Percentiles rank a stretch among this genome's conserved stretches.
These are phyloP conservation scores for Miscanthus sacchariflorus DNA, from an alignment of 202 grass and related monocot species.

Conservation along the genomic window DNA sequence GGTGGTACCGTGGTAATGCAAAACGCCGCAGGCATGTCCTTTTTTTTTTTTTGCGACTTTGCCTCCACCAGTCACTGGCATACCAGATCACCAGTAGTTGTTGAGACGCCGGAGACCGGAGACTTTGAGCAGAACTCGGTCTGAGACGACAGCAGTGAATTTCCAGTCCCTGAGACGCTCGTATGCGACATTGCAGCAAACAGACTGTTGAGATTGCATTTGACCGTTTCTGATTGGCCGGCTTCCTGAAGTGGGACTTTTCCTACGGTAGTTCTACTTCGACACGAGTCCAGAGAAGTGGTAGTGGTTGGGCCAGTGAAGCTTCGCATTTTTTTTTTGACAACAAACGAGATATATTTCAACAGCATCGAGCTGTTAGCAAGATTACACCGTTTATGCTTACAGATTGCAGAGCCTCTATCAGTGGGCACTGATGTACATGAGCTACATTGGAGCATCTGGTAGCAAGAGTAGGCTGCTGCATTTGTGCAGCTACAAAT, in stretches of 20 bases:
- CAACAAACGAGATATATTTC: too few species aligned
- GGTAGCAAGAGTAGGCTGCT: too few species aligned
- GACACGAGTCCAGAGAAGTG: neutral
- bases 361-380: too few species aligned
- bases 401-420: too few species aligned
- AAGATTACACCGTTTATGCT: too few species aligned
- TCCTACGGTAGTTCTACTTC: neutral
- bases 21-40: neutral
- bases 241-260: neutral
- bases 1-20: neutral
- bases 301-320: neutral
- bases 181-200: neutral
- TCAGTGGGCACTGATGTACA: too few species aligned
- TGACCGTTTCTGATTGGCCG: neutral
- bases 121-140: neutral
- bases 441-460: too few species aligned
- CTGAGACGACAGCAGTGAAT: neutral
- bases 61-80: neutral
- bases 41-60: neutral
- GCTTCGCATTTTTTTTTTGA: neutral
- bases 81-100: neutral
- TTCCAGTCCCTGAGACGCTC: constrained; percentile 33
- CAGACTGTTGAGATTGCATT: neutral
- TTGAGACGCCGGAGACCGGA: neutral
- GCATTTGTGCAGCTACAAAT: too few species aligned